Evolutionary conservation across 495 filamentous ascomycete genomes (phyloP).

Genomic region (Gamarada debralockiae): DNA sequence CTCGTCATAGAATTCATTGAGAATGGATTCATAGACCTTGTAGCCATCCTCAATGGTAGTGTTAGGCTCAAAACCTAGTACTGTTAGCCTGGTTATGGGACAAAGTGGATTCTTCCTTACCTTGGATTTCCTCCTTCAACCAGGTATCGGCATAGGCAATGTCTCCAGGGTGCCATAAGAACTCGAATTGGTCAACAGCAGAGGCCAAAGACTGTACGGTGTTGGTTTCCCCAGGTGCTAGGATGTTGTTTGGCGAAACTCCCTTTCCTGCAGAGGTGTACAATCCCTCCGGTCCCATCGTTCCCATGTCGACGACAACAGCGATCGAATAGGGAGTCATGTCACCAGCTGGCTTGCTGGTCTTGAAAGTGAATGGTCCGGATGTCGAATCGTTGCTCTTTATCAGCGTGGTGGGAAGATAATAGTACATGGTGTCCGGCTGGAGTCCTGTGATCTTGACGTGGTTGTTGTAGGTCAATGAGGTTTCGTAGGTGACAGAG

Average conservation of each 20-base stretch:
- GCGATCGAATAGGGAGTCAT: constrained; percentile 41
- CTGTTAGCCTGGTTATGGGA: too few species aligned
- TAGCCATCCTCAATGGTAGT: constrained; percentile 36
- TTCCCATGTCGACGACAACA: constrained; percentile 51
- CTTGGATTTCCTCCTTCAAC: constrained; percentile 33
- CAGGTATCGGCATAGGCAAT: background rate
- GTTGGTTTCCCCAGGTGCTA: constrained; percentile 30
- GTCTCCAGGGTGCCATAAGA: constrained; percentile 34
- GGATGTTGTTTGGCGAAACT: constrained; percentile 13
- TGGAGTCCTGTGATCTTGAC: constrained; percentile 38
- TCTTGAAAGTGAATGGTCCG: constrained; percentile 28
- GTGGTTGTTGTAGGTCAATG: constrained; percentile 47
- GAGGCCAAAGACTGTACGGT: constrained; percentile 33
- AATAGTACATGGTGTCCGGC: constrained; percentile 49
- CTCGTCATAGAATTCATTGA: constrained; percentile 47
- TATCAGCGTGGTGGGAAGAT: constrained; percentile 22
- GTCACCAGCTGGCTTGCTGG: constrained; percentile 34
- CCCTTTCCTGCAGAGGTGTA: constrained; percentile 24
- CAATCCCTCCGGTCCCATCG: constrained; percentile 32
- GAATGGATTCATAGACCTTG: constrained; percentile 45
- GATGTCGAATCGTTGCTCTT: constrained; percentile 1
- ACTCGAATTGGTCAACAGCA: constrained; percentile 26
- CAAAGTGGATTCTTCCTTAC: too few species aligned
- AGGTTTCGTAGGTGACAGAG: constrained; percentile 45
- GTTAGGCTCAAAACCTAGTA: constrained; percentile 33